Evolutionary conservation across 2,329 filamentous ascomycete genomes (phyloP).

Genomic region (Cladophialophora carrionii): DNA sequence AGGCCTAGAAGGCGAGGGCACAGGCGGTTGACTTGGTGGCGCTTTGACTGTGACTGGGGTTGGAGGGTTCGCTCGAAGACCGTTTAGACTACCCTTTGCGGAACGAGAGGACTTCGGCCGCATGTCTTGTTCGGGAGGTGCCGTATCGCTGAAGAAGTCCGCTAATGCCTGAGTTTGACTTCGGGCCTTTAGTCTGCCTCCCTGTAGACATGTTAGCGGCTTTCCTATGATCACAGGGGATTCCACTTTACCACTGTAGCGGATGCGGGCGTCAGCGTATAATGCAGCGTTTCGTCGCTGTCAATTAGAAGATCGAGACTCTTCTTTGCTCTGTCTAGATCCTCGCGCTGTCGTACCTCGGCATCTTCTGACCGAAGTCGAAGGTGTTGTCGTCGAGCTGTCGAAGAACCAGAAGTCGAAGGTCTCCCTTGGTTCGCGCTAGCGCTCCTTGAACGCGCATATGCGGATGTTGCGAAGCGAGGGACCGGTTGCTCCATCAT

Average conservation of each 20-base stretch:
- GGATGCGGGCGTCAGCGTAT: constrained; percentile 76
- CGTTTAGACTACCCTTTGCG: constrained; percentile 33
- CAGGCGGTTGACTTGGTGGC: constrained; percentile 14
- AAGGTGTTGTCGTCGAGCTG: constrained; percentile 33
- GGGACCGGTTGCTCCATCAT: constrained; percentile 9
- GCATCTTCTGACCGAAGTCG: constrained; percentile 35
- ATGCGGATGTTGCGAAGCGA: constrained; percentile 23
- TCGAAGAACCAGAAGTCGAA: constrained; percentile 29
- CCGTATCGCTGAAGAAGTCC: constrained; percentile 46
- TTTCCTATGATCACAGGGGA: constrained; percentile 16
- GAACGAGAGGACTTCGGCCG: constrained; percentile 30
- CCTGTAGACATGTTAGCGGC: constrained; percentile 13
- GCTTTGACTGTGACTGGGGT: constrained; percentile 16
- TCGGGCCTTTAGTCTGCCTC: constrained; percentile 41
- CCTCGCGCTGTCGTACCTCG: constrained; percentile 34
- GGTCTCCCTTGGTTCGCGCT: constrained; percentile 31
- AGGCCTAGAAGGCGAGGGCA: constrained; percentile 33
- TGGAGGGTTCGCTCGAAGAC: constrained; percentile 35
- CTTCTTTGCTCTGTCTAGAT: constrained; percentile 59
- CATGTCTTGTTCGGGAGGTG: constrained; percentile 40
- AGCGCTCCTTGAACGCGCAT: constrained; percentile 29
- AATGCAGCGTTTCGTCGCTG: constrained; percentile 80
- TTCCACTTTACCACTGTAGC: constrained; percentile 70
- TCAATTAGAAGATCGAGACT: constrained; percentile 80
- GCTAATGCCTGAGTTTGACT: constrained; percentile 44